phyloP scores from a whole-genome alignment of 208 protist genomes.

The Acanthamoeba castellanii region DNA sequence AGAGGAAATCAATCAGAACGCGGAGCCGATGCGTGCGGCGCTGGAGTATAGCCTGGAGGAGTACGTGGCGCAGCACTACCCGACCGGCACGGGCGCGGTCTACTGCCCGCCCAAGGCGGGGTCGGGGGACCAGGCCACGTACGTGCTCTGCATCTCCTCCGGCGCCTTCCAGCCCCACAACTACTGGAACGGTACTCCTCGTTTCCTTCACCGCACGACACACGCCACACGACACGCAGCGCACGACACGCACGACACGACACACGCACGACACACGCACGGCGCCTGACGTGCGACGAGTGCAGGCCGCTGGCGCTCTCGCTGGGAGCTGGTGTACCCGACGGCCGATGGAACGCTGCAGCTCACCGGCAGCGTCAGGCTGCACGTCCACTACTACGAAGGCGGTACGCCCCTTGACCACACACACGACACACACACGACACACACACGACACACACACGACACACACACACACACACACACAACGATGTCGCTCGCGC shows the following conservation, averaged over 20 bases:
- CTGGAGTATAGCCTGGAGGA: slow-evolving; percentile 79
- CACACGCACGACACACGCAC: too few species aligned
- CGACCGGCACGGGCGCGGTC: slow-evolving; percentile 79
- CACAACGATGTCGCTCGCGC: too few species aligned
- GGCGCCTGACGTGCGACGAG: background rate
- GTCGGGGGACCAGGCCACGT: slow-evolving; percentile 15
- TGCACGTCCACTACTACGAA: slow-evolving; percentile 90
- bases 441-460: too few species aligned
- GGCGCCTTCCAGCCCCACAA: slow-evolving; percentile 84
- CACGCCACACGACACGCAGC: too few species aligned
- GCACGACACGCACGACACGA: background rate
- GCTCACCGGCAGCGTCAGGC: slow-evolving; percentile 78
- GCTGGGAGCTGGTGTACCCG: slow-evolving; percentile 79
- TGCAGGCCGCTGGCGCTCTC: slow-evolving; percentile 76
- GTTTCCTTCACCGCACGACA: too few species aligned
- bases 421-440: slow-evolving; percentile 65
- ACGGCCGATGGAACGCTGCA: slow-evolving; percentile 57
- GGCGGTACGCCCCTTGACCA: slow-evolving; percentile 85
- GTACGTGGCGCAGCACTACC: slow-evolving; percentile 84
- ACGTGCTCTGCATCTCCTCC: slow-evolving; percentile 81
- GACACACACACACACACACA: too few species aligned
- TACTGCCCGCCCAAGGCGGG: slow-evolving; percentile 33
- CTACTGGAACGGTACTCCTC: slow-evolving; percentile 81
- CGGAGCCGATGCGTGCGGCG: slow-evolving; percentile 60
- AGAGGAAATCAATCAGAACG: background rate